Conservation (phyloP, 805 yeast species). For the Candida methanosorbosa region DNA sequence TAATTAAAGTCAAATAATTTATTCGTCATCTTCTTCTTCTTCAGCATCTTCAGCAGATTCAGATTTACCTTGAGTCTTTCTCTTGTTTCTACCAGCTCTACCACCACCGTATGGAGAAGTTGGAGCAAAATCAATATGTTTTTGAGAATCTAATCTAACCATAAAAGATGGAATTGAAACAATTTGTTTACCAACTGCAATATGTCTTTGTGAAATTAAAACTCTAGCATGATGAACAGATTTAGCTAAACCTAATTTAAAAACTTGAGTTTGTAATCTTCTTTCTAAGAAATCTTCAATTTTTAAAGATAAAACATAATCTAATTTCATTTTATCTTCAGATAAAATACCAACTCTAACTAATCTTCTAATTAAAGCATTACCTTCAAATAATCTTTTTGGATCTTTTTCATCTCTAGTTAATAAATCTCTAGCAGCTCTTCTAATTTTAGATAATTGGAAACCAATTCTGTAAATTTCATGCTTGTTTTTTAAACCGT, state of each 20-base stretch:
- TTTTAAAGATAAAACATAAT: constrained; percentile 97
- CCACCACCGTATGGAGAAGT: constrained; percentile 99
- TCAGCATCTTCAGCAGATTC: constrained; percentile 64
- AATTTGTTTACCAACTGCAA: constrained; percentile 99
- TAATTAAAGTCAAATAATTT: constrained; percentile 27
- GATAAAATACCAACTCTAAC: constrained; percentile 98
- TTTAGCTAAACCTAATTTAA: constrained; percentile 99
- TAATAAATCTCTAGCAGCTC: constrained; percentile 99
- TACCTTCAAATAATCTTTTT: constrained; percentile 99
- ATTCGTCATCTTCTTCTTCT: constrained; percentile 74
- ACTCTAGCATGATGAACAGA: constrained; percentile 99
- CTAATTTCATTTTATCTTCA: constrained; percentile 99
- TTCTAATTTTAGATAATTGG: constrained; percentile 98
- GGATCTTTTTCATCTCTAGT: constrained; percentile 99
- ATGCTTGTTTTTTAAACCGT: constrained; percentile 99
- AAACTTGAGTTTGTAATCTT: constrained; percentile 99
- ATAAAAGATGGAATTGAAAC: constrained; percentile 98
- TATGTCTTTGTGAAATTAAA: constrained; percentile 97
- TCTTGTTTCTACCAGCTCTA: constrained; percentile 99
- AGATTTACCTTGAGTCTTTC: constrained; percentile 71
- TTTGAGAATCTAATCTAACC: constrained; percentile 99
- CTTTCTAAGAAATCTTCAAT: constrained; percentile 99
- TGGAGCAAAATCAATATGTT: constrained; percentile 99
- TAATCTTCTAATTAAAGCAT: constrained; percentile 99
- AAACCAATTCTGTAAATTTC: constrained; percentile 99